Evolutionary conservation across 371 early-diverging fungal species (phyloP).

Genomic region (Mucor circinelloides): DNA sequence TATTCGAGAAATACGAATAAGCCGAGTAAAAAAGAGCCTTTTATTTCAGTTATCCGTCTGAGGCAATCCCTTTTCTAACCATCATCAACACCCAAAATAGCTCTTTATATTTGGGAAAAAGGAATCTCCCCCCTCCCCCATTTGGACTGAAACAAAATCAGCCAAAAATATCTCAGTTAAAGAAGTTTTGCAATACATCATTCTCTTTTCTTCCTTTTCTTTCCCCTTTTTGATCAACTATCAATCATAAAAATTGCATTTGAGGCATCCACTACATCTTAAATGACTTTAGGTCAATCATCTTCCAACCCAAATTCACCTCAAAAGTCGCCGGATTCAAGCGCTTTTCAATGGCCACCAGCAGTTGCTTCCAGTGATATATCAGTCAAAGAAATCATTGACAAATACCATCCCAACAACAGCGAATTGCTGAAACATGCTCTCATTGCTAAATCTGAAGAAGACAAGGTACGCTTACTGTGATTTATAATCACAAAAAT

Average conservation of each 20-base stretch:
- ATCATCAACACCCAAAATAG: not conserved
- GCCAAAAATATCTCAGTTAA: not conserved
- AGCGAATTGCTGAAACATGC: constrained; percentile 46
- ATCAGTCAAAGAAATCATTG: constrained; percentile 49
- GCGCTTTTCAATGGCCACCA: constrained; percentile 39
- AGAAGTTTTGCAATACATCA: not conserved
- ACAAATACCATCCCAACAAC: constrained; percentile 38
- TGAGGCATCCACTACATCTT: not conserved
- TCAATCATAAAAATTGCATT: not conserved
- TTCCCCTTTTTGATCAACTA: not conserved
- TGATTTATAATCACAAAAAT: not conserved
- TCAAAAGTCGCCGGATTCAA: constrained; percentile 8
- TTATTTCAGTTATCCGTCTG: too few species aligned
- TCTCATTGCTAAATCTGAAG: constrained; percentile 52
- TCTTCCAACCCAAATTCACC: constrained; percentile 9
- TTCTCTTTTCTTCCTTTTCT: not conserved
- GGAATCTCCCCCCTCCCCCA: not conserved
- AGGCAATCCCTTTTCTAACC: not conserved
- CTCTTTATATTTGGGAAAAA: not conserved
- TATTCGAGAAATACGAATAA: too few species aligned
- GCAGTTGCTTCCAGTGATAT: constrained; percentile 23
- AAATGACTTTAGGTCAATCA: constrained; percentile 12
- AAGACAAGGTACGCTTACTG: constrained; percentile 46
- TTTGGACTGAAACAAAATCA: constrained; percentile 1
- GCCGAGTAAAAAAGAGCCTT: too few species aligned